Conservation (phyloP, 345 rosid species). For the Conringia planisiliqua region DNA sequence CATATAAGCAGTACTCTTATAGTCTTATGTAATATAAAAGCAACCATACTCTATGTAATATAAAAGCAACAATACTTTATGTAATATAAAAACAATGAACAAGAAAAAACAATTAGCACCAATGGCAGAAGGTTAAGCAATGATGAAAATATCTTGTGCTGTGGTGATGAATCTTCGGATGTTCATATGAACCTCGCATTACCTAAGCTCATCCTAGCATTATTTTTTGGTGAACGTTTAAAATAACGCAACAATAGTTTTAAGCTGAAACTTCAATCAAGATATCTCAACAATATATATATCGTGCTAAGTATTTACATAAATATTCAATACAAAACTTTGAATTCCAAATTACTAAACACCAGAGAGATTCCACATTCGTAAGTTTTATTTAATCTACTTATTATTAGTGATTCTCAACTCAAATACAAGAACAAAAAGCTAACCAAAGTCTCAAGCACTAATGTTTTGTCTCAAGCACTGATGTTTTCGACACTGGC, state of each 20-base stretch:
- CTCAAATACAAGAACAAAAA: constrained; percentile 19
- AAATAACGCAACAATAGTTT: background rate
- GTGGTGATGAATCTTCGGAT: constrained; percentile 36
- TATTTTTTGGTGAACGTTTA: background rate
- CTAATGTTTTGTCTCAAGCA: constrained; percentile 68
- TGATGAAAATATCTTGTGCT: constrained; percentile 20
- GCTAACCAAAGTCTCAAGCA: constrained; percentile 46
- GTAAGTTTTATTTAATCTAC: background rate
- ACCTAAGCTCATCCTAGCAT: background rate
- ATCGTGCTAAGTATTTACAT: background rate
- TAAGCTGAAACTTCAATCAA: background rate
- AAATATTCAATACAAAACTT: constrained; percentile 9
- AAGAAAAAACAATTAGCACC: constrained; percentile 51
- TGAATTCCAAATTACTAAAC: background rate
- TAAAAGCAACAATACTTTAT: no score
- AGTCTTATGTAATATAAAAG: no score
- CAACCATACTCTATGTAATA: no score
- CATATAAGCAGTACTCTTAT: no score
- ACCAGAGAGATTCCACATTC: background rate
- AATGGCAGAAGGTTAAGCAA: constrained; percentile 48
- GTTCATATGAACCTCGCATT: constrained; percentile 30
- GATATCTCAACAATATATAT: background rate
- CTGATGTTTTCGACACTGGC: constrained; percentile 68
- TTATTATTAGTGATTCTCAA: constrained; percentile 5
- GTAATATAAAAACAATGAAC: no score